A percentile compares a stretch with the other conserved stretches of the same genome.
phyloP scores from a whole-genome alignment of 805 yeast genomes.

The Lipomyces japonicus region DNA sequence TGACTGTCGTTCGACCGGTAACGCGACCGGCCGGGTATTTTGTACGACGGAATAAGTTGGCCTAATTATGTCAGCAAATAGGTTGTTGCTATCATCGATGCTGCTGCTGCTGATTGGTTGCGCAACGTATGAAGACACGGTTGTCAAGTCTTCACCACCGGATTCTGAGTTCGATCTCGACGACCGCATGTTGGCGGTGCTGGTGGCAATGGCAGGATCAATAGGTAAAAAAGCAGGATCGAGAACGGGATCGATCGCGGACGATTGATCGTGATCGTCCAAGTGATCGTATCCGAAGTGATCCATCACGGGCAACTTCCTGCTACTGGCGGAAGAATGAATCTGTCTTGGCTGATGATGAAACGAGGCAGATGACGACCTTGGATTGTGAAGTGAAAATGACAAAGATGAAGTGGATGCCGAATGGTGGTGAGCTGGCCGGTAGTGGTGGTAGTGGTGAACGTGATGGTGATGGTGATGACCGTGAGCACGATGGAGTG shows the following conservation, averaged over 20 bases:
- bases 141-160: not conserved
- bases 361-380: conserved; percentile 17
- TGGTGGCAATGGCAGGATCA: conserved; percentile 22
- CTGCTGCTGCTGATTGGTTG: conserved; percentile 2
- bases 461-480: not conserved
- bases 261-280: not conserved
- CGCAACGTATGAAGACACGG: conserved; percentile 1
- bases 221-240: conserved; percentile 23
- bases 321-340: conserved; percentile 9
- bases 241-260: conserved; percentile 10
- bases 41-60: not conserved
- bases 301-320: not conserved
- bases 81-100: conserved; percentile 20
- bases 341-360: not conserved
- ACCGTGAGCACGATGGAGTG: conserved; percentile 4
- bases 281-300: not conserved
- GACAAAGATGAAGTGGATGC: conserved; percentile 18
- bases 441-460: conserved; percentile 3
- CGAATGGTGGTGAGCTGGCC: conserved; percentile 13
- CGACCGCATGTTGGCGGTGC: not conserved
- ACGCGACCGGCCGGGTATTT: not conserved
- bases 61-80: no score
- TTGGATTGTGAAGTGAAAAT: conserved; percentile 15
- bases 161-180: not conserved
- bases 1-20: conserved; percentile 3